A percentile compares a stretch with the other conserved stretches of the same genome.
These are phyloP conservation scores for Neophaeococcomyces mojaviensis DNA, from an alignment of 2,329 filamentous ascomycete species.

Conservation along the genomic window DNA sequence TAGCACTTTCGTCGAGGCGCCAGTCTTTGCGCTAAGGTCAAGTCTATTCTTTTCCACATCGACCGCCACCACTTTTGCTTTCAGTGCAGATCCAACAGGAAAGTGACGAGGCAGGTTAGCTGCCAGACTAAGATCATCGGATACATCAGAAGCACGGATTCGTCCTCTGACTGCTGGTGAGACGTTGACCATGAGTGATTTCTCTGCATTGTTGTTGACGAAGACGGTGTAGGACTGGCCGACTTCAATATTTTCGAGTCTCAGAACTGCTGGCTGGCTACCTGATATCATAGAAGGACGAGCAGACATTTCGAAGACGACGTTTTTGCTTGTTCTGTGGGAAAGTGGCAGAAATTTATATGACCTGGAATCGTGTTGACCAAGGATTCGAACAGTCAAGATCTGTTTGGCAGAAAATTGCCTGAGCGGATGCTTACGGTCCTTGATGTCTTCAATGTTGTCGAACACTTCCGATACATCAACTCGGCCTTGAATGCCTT, in stretches of 20 bases:
- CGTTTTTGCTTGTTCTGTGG: slow-evolving; percentile 69
- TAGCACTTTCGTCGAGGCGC: slow-evolving; percentile 49
- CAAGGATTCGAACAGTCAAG: slow-evolving; percentile 69
- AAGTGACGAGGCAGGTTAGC: slow-evolving; percentile 71
- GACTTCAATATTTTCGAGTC: slow-evolving; percentile 63
- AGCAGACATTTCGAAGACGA: slow-evolving; percentile 77
- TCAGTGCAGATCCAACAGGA: slow-evolving; percentile 80
- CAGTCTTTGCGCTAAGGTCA: slow-evolving; percentile 72
- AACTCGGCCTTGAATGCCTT: slow-evolving; percentile 84
- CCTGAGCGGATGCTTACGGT: slow-evolving; percentile 72
- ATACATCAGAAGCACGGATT: slow-evolving; percentile 73
- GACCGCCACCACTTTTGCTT: slow-evolving; percentile 68
- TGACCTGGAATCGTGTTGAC: slow-evolving; percentile 81
- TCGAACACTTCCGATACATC: slow-evolving; percentile 89
- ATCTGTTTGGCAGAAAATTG: slow-evolving; percentile 65
- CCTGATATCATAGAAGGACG: slow-evolving; percentile 55
- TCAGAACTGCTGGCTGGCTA: slow-evolving; percentile 56
- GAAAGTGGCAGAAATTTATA: slow-evolving; percentile 88
- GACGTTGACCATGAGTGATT: slow-evolving; percentile 82
- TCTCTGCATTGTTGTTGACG: slow-evolving; percentile 78
- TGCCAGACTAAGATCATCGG: slow-evolving; percentile 74
- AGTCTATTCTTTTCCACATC: slow-evolving; percentile 67
- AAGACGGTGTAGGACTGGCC: slow-evolving; percentile 72
- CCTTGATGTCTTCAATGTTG: slow-evolving; percentile 73
- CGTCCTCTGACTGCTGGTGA: slow-evolving; percentile 82